Evolutionary conservation across 148 eudicot genomes (phyloP), one percentile per base, ranked within the genome.

Genomic region (Polygonum aviculare): DNA sequence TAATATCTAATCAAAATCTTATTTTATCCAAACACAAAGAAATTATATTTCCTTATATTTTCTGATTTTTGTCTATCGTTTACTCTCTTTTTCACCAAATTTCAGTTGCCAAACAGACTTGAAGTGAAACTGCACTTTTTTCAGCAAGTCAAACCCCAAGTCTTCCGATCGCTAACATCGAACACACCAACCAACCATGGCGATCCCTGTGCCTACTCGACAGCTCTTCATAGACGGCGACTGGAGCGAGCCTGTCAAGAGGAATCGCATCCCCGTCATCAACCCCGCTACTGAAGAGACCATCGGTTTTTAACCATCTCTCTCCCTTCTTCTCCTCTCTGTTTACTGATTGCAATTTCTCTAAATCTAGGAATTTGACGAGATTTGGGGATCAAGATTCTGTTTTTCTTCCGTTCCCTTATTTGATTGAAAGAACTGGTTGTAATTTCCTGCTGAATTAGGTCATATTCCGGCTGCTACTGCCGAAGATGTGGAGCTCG

Each of bases 401-500:
- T 57, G 1, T 1, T 21, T 57, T 1, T 9, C 21, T 12, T 5
- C 21, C 1, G 57, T 51, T 19, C 12, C 31, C 63, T 7, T 12
- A 10, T 33, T 33, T 22, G 5, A 33, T 12, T 33, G 4, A 7
- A 15, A 16, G 69, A 31, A 62, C 69, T 31, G 18, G 15, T 5
- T 60, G 14, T 60, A 67, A 35, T 9, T 36, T 7, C 1, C 19
- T 67, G 11, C 19, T 16, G 1, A 41, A 73, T 60, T 83, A 95
- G 98, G 99, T 81, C 84, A 87, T 85, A 89, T 92, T 76, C 99
- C 99, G 21, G 97, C 99, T 44, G 99, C 99, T 45, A 95, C 97
- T 21, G 87, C 88, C 19, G 99, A 92, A 69, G 99, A 95, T 84
- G 98, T 95, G 77, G 87, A 93, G 74, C 81, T 89, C 67, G 97